Evolutionary conservation across 2,329 filamentous ascomycete genomes (phyloP).

Genomic region (Phyllosticta citriasiana): DNA sequence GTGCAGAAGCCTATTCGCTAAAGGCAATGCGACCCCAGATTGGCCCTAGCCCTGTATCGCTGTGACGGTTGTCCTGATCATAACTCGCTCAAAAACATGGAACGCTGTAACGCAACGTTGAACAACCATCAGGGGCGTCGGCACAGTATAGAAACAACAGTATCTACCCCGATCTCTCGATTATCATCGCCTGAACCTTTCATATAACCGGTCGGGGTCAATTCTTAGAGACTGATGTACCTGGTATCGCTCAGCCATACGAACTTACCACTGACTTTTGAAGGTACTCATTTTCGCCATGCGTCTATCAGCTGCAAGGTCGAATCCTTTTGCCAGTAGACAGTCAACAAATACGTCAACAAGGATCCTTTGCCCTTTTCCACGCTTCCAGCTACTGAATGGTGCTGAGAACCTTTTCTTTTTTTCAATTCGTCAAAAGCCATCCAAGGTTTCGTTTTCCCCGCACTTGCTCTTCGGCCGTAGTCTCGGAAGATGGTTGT

Average conservation of each 20-base stretch:
- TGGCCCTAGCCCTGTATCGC: not conserved
- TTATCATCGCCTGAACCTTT: not conserved
- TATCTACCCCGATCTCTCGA: not conserved
- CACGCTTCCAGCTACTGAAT: too few species aligned
- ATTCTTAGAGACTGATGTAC: not conserved
- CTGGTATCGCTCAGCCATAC: not conserved
- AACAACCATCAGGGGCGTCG: not conserved
- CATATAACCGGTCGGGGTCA: not conserved
- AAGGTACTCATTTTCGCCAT: too few species aligned
- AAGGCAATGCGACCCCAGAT: not conserved
- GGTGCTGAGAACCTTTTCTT: too few species aligned
- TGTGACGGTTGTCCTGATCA: not conserved
- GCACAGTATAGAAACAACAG: not conserved
- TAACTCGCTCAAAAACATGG: not conserved
- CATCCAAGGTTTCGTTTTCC: not conserved
- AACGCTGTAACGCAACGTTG: not conserved
- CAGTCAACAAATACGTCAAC: too few species aligned
- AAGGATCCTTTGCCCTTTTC: too few species aligned
- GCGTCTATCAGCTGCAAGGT: too few species aligned
- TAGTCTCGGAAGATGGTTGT: not conserved
- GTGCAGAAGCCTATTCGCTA: too few species aligned
- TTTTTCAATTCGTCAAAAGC: not conserved
- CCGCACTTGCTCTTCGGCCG: not conserved
- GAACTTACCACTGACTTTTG: not conserved
- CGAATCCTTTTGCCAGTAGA: too few species aligned